phyloP scores from a whole-genome alignment of 352 stramenopile species.

The Pythium dissimile region DNA sequence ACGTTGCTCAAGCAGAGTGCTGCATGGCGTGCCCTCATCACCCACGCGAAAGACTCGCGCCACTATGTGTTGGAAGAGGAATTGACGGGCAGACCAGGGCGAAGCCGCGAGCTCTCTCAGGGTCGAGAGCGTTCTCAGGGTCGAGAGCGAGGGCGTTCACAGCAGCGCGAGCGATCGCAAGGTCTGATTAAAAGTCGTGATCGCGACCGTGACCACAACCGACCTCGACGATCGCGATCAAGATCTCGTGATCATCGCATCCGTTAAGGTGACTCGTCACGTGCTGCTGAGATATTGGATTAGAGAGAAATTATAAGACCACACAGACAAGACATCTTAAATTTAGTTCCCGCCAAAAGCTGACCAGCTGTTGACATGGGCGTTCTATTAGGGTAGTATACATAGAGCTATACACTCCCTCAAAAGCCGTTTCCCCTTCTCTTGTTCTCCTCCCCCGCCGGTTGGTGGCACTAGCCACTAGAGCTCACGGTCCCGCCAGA shows the following conservation, averaged over 20 bases:
- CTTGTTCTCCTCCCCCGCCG: not conserved
- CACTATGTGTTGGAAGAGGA: conserved; percentile 42
- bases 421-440: conserved; percentile 4
- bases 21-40: conserved; percentile 66
- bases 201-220: not conserved
- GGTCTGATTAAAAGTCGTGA: not conserved
- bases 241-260: not conserved
- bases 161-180: no score
- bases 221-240: not conserved
- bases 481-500: conserved; percentile 8
- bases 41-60: conserved; percentile 49
- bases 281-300: conserved; percentile 9
- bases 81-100: not conserved
- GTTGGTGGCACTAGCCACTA: conserved; percentile 14
- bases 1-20: conserved; percentile 59
- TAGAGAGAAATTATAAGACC: conserved; percentile 11
- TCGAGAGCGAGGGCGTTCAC: not conserved
- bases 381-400: conserved; percentile 14
- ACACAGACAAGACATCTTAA: not conserved
- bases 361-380: not conserved
- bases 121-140: not conserved
- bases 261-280: no score
- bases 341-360: conserved; percentile 6
- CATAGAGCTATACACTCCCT: conserved; percentile 9
- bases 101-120: not conserved